Base-by-base conservation (phyloP, 306 rosid genomes). In the Prunus padus region DNA sequence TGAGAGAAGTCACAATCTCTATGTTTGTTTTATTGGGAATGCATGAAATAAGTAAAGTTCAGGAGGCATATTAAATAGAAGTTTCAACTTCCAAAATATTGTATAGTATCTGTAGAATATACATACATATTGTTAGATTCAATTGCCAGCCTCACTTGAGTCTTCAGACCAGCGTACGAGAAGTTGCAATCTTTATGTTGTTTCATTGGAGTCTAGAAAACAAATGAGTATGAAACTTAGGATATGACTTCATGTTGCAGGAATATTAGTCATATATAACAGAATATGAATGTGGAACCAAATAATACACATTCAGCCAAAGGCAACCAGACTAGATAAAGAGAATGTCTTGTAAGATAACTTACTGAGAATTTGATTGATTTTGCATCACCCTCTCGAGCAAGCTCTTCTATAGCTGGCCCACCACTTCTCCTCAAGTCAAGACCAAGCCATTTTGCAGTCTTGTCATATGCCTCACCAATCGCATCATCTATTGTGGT, bases 131-230 rank as follows among this genome's bases (percentile, higher is more conserved):
- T 87, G 81, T 71, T 86, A 67, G 98, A 86, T 86, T 90, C 92
- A 81, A 95, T 92, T 31, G 96, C 96, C 83, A 90, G 87, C 84
- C 95, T 87, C 82, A 92, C 97, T 95, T 95, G 98, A 77, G 96
- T 95, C 88, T 95, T 95, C 78, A 95, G 87, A 84, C 98, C 98
- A 74, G 96, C 97, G 8, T 95, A 95, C 7, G 96, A 95, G 83
- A 95, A 92, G 85, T 95, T 95, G 87, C 98, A 95, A 84, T 92
- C 98, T 86, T 95, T 95, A 78, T 95, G 98, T 83, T 92, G 98
- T 84, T 82, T 92, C 98, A 95, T 95, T 59, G 98, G 98, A 83
- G 79, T 87, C 98, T 92, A 72, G 51, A 76, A 68, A 68, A 42
- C 20, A 49, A 75, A 19, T 71, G 31, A 40, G 72, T 54, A 76